A percentile compares a stretch with the other conserved stretches of the same genome.
These are phyloP conservation scores for Chaetomium olivaceum DNA, from an alignment of 2,329 filamentous ascomycete species.

Conservation along the genomic window DNA sequence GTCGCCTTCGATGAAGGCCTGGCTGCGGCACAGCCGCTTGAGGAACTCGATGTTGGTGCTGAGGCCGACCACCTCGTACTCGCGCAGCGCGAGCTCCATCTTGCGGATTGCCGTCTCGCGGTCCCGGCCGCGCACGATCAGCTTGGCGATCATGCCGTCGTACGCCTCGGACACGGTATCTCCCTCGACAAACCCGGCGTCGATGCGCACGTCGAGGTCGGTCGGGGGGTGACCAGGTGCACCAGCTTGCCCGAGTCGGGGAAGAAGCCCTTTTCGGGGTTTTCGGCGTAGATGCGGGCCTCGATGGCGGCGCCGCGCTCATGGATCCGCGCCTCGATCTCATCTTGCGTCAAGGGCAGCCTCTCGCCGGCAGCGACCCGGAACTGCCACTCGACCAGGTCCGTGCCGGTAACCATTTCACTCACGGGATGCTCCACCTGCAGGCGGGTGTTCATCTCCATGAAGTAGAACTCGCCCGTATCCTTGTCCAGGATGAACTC, in stretches of 20 bases:
- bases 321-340: conserved; percentile 74
- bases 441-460: conserved; percentile 83
- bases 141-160: conserved; percentile 98
- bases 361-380: conserved; percentile 64
- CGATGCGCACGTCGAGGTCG: conserved; percentile 77
- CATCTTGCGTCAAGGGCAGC: conserved; percentile 56
- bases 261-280: conserved; percentile 86
- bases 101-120: conserved; percentile 81
- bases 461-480: conserved; percentile 77
- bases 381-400: conserved; percentile 95
- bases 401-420: conserved; percentile 66
- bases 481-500: conserved; percentile 89
- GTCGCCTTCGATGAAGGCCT: conserved; percentile 79
- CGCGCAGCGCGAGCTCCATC: conserved; percentile 74
- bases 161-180: conserved; percentile 94
- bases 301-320: conserved; percentile 86
- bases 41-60: conserved; percentile 97
- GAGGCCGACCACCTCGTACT: conserved; percentile 90
- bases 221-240: conserved; percentile 71
- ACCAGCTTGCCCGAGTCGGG: conserved; percentile 88
- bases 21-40: conserved; percentile 79
- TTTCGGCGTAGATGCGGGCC: conserved; percentile 95
- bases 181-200: conserved; percentile 88
- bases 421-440: conserved; percentile 97
- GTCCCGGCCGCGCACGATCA: conserved; percentile 83